Base-by-base conservation (phyloP, 148 eudicot genomes). In the Oxyria digyna region DNA sequence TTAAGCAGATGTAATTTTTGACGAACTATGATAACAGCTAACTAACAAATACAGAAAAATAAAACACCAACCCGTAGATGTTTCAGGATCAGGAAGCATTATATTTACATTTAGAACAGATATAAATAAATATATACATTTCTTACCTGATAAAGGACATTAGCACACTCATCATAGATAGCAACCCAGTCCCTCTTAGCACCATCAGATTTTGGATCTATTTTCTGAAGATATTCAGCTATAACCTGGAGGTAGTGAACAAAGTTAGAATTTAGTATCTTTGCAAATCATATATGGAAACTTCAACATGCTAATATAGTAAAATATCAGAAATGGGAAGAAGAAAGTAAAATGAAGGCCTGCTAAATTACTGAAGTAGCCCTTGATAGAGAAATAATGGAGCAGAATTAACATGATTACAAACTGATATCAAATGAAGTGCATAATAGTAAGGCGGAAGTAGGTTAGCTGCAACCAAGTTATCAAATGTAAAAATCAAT, bases 111-210 rank as follows among this genome's bases (percentile, higher is more conserved):
- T 6, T 59, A 59, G 20, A 59, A 13, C 38, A 29, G 65, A 31
- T 1, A 24, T 50, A 1, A 20, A 1, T 18, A 31, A 13, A 29
- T 13, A 59, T 9, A 54, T 24, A 63, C 8, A 45, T 13, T 18
- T 43, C 14, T 11, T 77, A 87, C 98, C 95, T 93, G 97, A 69
- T 94, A 94, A 48, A 94, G 81, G 62, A 94, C 98, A 75, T 38
- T 90, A 63, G 98, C 98, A 79, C 98, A 94, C 80, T 94, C 98
- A 63, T 94, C 98, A 78, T 90, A 94, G 64, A 94, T 94, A 70
- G 98, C 97, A 75, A 94, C 98, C 98, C 98, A 94, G 55, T 94
- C 98, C 81, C 98, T 94, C 78, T 90, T 94, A 63, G 98, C 98
- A 76, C 98, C 98, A 81, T 94, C 98, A 67, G 98, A 94, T 79